A percentile compares a stretch with the other conserved stretches of the same genome.
Conservation (phyloP, 805 yeast genomes). For the Dipodascus albidus region DNA sequence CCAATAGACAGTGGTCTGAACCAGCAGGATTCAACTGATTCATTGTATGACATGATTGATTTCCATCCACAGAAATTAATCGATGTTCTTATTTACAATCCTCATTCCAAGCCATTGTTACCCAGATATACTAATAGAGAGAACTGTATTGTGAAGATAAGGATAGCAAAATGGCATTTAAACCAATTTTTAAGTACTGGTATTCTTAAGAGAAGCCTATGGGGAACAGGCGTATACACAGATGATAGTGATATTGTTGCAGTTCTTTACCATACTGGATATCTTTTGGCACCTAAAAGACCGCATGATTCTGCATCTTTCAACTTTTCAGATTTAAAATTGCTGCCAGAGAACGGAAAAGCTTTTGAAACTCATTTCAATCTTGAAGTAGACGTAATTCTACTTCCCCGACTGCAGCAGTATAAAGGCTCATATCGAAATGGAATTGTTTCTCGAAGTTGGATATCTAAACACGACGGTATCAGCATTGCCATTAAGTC, state of each 20-base stretch:
- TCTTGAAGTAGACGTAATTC: slow-evolving; percentile 38
- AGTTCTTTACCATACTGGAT: slow-evolving; percentile 65
- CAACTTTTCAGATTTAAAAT: not conserved
- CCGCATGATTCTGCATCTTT: not conserved
- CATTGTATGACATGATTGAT: not conserved
- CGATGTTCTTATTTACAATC: slow-evolving; percentile 43
- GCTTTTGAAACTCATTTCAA: not conserved
- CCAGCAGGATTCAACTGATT: too few relatives aligned
- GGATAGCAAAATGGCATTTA: slow-evolving; percentile 39
- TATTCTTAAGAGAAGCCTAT: slow-evolving; percentile 43
- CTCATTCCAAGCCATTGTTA: slow-evolving; percentile 14
- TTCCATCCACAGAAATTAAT: slow-evolving; percentile 33
- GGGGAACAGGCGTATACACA: slow-evolving; percentile 92
- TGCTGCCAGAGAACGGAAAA: too few relatives aligned
- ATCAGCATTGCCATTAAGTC: slow-evolving; percentile 52
- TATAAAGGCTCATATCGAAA: slow-evolving; percentile 59
- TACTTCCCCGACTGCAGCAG: slow-evolving; percentile 56
- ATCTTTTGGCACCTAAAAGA: slow-evolving; percentile 23
- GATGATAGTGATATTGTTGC: slow-evolving; percentile 84
- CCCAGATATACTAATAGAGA: slow-evolving; percentile 21
- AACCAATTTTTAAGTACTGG: slow-evolving; percentile 27
- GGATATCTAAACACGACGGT: slow-evolving; percentile 73
- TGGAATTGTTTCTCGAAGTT: slow-evolving; percentile 63
- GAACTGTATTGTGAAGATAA: slow-evolving; percentile 39
- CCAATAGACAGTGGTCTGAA: too few relatives aligned